Base-by-base conservation (phyloP, 352 stramenopile genomes). In the Phytophthora melonis region DNA sequence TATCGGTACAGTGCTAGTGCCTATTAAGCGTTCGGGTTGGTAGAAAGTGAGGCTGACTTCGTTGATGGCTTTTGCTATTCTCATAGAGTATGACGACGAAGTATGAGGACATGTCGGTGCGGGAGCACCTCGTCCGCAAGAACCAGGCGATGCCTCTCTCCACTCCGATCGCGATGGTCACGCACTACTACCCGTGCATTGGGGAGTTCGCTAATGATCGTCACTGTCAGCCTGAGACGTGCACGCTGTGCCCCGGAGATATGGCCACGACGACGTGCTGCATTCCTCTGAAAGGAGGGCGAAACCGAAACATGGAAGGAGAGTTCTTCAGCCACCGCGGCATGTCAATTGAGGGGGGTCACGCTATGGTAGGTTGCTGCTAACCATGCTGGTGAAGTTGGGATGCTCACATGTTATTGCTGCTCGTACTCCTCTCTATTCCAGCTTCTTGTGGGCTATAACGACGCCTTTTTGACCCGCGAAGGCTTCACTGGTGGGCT, bases 111-210 rank as follows among this genome's bases (percentile, higher is more conserved):
- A 90, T 93, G 84, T 91, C 88, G 25, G 86, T 93, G 18, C 79
- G 85, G 49, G 84, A 92, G 63, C 81, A 90, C 62, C 69, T 95
- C 55, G 86, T 92, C 66, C 77, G 81, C 47, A 88, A 88, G 68
- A 93, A 93, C 32, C 81, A 93, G 64, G 88, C 85, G 11, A 93
- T 95, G 88, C 82, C 86, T 55, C 72, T 95, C 21, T 92, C 86
- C 8, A 93, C 85, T 41, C 84, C 88, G 3, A 84, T 95, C 2
- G 82, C 86, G 36, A 89, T 90, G 80, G 79, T 88, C 47, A 93
- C 88, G 14, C 88, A 93, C 74, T 95, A 93, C 77, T 93, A 95
- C 62, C 88, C 88, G 16, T 95, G 86, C 64, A 93, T 93, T 30
- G 79, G 82, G 8, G 66, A 62, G 23, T 90, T 95, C 54, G 75